Evolutionary conservation across 2,329 filamentous ascomycete genomes (phyloP).

Genomic region (Colletotrichum limetticola): DNA sequence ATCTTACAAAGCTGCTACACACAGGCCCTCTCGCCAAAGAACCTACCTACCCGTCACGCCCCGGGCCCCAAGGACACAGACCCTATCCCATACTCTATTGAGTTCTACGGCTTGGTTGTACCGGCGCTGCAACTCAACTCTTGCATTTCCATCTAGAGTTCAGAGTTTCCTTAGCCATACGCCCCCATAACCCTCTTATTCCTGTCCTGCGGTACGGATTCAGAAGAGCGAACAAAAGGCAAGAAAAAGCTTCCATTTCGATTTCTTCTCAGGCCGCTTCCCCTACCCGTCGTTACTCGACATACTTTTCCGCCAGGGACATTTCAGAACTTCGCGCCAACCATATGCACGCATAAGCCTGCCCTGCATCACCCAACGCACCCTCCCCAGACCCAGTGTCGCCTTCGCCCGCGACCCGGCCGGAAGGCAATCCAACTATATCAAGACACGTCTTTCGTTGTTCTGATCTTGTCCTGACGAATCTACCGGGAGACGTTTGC

Average conservation of each 20-base stretch:
- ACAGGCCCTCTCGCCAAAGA: constrained; percentile 27
- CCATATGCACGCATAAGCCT: constrained; percentile 62
- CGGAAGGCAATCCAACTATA: constrained; percentile 63
- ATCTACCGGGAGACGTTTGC: constrained; percentile 47
- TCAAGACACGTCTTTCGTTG: constrained; percentile 71
- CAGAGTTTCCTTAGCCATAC: constrained; percentile 32
- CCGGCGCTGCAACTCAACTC: constrained; percentile 32
- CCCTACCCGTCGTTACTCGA: constrained; percentile 28
- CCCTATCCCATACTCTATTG: constrained; percentile 25
- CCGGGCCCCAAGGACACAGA: constrained; percentile 28
- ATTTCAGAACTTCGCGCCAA: constrained; percentile 51
- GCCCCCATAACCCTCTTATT: constrained; percentile 20
- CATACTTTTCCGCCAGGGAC: constrained; percentile 29
- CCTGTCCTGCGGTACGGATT: constrained; percentile 2
- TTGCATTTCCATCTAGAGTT: constrained; percentile 33
- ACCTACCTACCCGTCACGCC: constrained; percentile 25
- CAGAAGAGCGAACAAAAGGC: constrained; percentile 17
- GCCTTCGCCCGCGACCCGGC: constrained; percentile 43
- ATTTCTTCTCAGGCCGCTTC: constrained; percentile 25
- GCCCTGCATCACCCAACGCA: constrained; percentile 55
- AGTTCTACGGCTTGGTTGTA: constrained; percentile 34
- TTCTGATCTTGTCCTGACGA: constrained; percentile 51
- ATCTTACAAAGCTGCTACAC: constrained; percentile 24
- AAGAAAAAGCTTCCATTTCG: constrained; percentile 32
- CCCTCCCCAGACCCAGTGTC: constrained; percentile 48